Percentiles rank a stretch among this genome's conserved stretches.
Evolutionary conservation across 192 early-diverging fungal genomes (phyloP).

Genomic region (Entomortierella parvispora): DNA sequence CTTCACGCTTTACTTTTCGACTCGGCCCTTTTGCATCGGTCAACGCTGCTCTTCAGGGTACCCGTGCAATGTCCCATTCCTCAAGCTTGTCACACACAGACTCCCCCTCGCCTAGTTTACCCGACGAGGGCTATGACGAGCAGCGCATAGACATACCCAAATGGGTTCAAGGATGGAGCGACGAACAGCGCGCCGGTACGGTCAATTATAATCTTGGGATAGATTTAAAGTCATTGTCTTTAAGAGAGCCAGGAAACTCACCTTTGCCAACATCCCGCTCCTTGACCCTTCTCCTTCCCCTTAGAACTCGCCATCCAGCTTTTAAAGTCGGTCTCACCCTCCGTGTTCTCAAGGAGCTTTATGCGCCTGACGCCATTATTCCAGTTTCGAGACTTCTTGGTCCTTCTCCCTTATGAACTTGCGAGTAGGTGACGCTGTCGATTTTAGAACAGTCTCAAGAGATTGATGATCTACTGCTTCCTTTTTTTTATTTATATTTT

Average conservation of each 20-base stretch:
- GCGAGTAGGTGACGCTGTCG: conserved; percentile 13
- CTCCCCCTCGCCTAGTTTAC: conserved; percentile 23
- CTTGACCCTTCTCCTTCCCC: background rate
- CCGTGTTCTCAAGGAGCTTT: conserved; percentile 38
- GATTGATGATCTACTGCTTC: background rate
- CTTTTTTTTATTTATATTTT: background rate
- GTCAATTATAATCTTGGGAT: no score
- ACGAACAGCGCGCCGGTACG: conserved; percentile 59
- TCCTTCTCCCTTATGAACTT: conserved; percentile 40
- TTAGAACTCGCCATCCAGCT: conserved; percentile 44
- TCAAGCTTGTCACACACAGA: conserved; percentile 20
- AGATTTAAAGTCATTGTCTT: no score
- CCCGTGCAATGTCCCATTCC: conserved; percentile 33
- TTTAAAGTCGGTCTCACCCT: conserved; percentile 42
- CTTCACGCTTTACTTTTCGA: no score
- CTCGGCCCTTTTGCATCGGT: no score
- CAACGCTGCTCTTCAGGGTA: no score
- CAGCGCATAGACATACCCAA: conserved; percentile 55
- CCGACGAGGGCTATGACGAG: conserved; percentile 54
- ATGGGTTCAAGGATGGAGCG: conserved; percentile 53
- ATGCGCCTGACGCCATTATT: conserved; percentile 30
- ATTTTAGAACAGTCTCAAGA: no score
- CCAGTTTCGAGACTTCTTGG: conserved; percentile 43
- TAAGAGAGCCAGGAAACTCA: no score
- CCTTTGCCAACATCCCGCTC: background rate